A percentile compares a stretch with the other conserved stretches of the same genome.
Conservation (phyloP, 768 basidiomycete species). For the Termitomyces sp. region DNA sequence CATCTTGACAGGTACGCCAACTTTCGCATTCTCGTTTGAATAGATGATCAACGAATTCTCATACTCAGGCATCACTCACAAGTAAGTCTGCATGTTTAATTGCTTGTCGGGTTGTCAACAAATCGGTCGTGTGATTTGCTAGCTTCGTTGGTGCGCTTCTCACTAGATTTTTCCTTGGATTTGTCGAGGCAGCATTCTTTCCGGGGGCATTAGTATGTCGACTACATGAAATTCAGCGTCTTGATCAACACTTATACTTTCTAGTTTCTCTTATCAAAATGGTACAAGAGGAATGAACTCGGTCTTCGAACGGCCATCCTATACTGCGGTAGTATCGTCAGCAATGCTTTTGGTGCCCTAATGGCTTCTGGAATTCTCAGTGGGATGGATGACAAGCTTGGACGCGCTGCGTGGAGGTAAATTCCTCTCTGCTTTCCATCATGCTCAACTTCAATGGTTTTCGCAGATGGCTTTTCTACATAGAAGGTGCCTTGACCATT, state of each 20-base stretch:
- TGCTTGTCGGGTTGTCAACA: background rate
- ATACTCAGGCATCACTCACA: constrained; percentile 19
- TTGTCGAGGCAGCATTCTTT: constrained; percentile 70
- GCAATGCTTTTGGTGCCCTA: constrained; percentile 80
- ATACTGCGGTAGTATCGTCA: constrained; percentile 70
- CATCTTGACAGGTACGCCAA: constrained; percentile 42
- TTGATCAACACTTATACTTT: background rate
- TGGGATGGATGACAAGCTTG: constrained; percentile 66
- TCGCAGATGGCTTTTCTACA: constrained; percentile 67
- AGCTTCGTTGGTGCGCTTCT: constrained; percentile 66
- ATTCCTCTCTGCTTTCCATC: constrained; percentile 6
- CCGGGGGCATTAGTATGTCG: constrained; percentile 54
- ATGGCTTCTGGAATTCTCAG: constrained; percentile 76
- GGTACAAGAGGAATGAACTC: constrained; percentile 75
- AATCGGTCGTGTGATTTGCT: background rate
- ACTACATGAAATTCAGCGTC: background rate
- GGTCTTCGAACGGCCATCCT: constrained; percentile 68
- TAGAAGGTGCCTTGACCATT: constrained; percentile 62
- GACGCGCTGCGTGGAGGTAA: constrained; percentile 71
- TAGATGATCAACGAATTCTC: background rate
- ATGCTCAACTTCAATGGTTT: background rate
- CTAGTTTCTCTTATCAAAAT: constrained; percentile 57
- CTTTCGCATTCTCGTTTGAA: background rate
- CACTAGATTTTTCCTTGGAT: constrained; percentile 76
- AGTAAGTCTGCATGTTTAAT: constrained; percentile 12